These are phyloP conservation scores for Dendrobium nobile DNA, from an alignment of 106 monocot species.

Conservation along the genomic window DNA sequence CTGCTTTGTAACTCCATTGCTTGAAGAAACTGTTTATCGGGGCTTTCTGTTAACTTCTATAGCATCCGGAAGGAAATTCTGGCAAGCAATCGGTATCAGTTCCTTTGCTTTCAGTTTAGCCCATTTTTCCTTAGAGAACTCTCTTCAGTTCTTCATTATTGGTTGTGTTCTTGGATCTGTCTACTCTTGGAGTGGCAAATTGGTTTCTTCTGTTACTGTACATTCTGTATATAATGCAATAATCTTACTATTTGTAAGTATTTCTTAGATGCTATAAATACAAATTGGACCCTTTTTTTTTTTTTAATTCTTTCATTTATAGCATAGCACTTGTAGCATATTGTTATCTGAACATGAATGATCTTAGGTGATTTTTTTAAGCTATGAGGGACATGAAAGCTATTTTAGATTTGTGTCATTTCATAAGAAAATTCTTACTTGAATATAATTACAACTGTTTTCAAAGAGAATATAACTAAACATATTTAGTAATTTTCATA, in stretches of 20 bases:
- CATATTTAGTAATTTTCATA: no score
- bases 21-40: slow-evolving; percentile 77
- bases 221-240: slow-evolving; percentile 80
- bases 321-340: no score
- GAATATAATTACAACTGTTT: no score
- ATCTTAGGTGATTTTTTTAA: no score
- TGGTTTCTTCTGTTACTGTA: slow-evolving; percentile 46
- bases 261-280: slow-evolving; percentile 9
- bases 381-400: no score
- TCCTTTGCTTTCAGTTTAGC: slow-evolving; percentile 48
- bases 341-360: no score
- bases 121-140: slow-evolving; percentile 63
- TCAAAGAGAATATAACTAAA: no score
- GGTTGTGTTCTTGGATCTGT: slow-evolving; percentile 74
- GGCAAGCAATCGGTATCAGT: slow-evolving; percentile 51
- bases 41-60: slow-evolving; percentile 75
- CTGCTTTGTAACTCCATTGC: slow-evolving; percentile 54
- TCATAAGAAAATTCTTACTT: no score
- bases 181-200: slow-evolving; percentile 65
- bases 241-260: slow-evolving; percentile 29
- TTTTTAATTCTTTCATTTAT: no score
- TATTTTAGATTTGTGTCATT: no score
- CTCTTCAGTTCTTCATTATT: slow-evolving; percentile 61
- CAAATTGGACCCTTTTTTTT: no score
- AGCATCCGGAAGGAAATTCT: slow-evolving; percentile 42